Evolutionary conservation across 805 yeast species (phyloP).

Genomic region (Pichia cephalocereana): DNA sequence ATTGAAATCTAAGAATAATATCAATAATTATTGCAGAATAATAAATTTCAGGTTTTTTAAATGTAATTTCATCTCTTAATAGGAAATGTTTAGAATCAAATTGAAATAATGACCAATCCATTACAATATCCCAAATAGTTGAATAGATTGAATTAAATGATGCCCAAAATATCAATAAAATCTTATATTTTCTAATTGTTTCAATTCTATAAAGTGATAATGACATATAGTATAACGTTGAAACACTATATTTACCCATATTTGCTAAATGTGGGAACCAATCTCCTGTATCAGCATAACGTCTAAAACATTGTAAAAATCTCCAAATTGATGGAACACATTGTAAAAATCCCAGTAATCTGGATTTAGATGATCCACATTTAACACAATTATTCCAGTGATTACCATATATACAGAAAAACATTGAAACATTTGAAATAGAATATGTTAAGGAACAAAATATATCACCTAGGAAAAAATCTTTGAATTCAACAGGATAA

Average conservation of each 20-base stretch:
- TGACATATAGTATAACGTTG: slow-evolving; percentile 59
- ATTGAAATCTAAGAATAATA: slow-evolving; percentile 71
- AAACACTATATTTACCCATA: slow-evolving; percentile 63
- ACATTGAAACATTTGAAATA: slow-evolving; percentile 74
- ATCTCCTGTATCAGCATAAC: slow-evolving; percentile 88
- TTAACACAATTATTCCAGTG: slow-evolving; percentile 52
- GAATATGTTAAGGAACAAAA: slow-evolving; percentile 84
- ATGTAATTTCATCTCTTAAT: slow-evolving; percentile 66
- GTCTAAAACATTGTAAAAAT: slow-evolving; percentile 79
- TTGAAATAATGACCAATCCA: slow-evolving; percentile 94
- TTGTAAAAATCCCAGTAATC: slow-evolving; percentile 72
- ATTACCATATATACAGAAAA: slow-evolving; percentile 71
- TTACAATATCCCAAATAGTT: slow-evolving; percentile 78
- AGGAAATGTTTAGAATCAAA: slow-evolving; percentile 45
- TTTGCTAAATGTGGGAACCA: slow-evolving; percentile 96
- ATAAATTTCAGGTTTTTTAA: slow-evolving; percentile 49
- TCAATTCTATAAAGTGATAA: slow-evolving; percentile 74
- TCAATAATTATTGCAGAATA: slow-evolving; percentile 69
- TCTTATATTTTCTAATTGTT: slow-evolving; percentile 32
- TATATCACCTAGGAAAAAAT: slow-evolving; percentile 88
- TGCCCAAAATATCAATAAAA: slow-evolving; percentile 66
- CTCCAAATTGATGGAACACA: slow-evolving; percentile 88
- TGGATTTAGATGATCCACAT: slow-evolving; percentile 76
- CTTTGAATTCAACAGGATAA: slow-evolving; percentile 92
- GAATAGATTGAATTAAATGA: slow-evolving; percentile 61